Base-by-base conservation (phyloP, 345 rosid genomes). In the Brassica rapa region DNA sequence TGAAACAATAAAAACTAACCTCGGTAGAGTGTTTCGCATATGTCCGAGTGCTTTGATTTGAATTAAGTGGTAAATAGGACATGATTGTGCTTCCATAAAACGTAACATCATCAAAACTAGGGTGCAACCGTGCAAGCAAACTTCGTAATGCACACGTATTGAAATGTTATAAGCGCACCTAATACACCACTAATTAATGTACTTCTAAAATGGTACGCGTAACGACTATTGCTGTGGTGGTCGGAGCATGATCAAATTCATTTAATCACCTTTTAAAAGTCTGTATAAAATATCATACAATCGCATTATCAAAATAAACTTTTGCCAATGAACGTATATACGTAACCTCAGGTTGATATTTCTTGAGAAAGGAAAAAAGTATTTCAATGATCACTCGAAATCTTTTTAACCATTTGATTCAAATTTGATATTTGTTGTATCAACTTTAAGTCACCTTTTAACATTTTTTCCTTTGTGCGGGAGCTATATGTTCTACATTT, bases 71-170 rank as follows among this genome's bases (percentile, higher is more conserved):
- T 15, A 6, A 9, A 21, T n/a, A 46, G 64, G 70, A 62, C 46
- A 70, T 70, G 81, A 77, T 63, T 77, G 43, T 70, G 71, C 51
- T 70, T 53, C 59, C 55, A 35, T 53, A 16, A 15, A 70, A 23
- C 71, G 14, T 56, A 53, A 64, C 76, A 70, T 71, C 71, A 70
- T 63, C 27, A 71, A 53, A 55, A 55, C 71, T 63, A 77, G 25
- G 16, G 8, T 63, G 76, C 76, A 55, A 71, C 76, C 76, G 71
- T 77, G 81, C 71, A 63, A 64, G 81, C 29, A 70, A 69, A 63
- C 59, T 70, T 70, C 75, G 71, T 70, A 27, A 71, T 70, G 41
- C 43, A 55, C 66, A 53, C 70, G 46, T 77, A 62, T 33, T 1
- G 30, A 62, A 35, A n/a, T 77, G 69, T 11, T 51, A 59, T 14